A percentile compares a stretch with the other conserved stretches of the same genome.
phyloP scores from a whole-genome alignment of 2,329 filamentous ascomycete species.

The Allantophomopsis cytisporea region DNA sequence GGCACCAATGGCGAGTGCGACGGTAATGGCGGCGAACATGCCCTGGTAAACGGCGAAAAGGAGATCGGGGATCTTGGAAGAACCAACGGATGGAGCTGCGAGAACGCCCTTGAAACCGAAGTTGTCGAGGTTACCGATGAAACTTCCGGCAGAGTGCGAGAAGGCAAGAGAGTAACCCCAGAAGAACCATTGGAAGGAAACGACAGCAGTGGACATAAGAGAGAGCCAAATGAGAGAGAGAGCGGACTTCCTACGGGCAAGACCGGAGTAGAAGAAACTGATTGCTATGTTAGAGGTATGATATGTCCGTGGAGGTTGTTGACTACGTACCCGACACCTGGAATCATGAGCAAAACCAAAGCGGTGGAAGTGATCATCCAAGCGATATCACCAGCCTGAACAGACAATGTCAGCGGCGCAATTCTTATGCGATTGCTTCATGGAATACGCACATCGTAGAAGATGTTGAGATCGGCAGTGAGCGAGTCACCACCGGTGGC shows the following conservation, averaged over 20 bases:
- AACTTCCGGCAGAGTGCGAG: slow-evolving; percentile 46
- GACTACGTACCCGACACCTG: slow-evolving; percentile 57
- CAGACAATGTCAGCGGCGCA: slow-evolving; percentile 17
- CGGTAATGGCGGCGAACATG: slow-evolving; percentile 80
- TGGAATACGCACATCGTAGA: slow-evolving; percentile 50
- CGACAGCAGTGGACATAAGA: slow-evolving; percentile 72
- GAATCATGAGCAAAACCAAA: slow-evolving; percentile 83
- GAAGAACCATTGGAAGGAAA: slow-evolving; percentile 80
- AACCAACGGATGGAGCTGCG: slow-evolving; percentile 62
- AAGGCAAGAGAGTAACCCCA: slow-evolving; percentile 20
- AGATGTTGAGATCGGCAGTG: slow-evolving; percentile 63
- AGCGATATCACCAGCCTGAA: slow-evolving; percentile 65
- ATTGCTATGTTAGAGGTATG: background rate
- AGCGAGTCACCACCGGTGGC: slow-evolving; percentile 47
- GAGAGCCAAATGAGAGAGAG: slow-evolving; percentile 85
- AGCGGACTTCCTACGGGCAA: slow-evolving; percentile 79
- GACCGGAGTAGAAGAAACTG: slow-evolving; percentile 79
- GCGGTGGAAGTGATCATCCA: slow-evolving; percentile 76
- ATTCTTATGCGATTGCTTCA: background rate
- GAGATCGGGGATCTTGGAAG: slow-evolving; percentile 62
- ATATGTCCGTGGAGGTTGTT: background rate
- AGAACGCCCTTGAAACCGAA: slow-evolving; percentile 69
- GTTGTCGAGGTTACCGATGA: slow-evolving; percentile 67
- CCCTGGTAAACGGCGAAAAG: slow-evolving; percentile 78
- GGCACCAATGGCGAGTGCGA: slow-evolving; percentile 73